Evolutionary conservation across 2,329 filamentous ascomycete genomes (phyloP).

Genomic region (Dothiorella sarmentorum): DNA sequence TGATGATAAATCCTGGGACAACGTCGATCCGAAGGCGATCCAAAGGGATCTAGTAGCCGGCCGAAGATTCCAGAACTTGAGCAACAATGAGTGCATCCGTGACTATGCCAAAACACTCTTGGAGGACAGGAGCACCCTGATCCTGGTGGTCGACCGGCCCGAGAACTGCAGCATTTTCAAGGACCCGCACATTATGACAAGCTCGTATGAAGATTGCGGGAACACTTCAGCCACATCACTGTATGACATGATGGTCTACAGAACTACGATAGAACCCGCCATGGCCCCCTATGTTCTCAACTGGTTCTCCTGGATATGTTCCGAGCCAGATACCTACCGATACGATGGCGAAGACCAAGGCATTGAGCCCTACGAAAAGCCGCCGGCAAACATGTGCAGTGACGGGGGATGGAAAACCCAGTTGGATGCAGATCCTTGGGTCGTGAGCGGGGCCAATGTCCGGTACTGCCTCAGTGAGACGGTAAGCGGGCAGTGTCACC

Average conservation of each 20-base stretch:
- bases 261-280: not conserved
- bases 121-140: not conserved
- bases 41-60: not conserved
- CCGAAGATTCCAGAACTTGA: not conserved
- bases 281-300: not conserved
- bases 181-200: not conserved
- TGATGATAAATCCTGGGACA: not conserved
- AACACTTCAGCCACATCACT: not conserved
- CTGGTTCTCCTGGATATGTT: conserved; percentile 3
- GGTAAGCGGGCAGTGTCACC: not conserved
- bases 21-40: not conserved
- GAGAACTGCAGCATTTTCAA: not conserved
- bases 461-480: not conserved
- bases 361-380: not conserved
- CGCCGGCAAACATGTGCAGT: not conserved
- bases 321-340: not conserved
- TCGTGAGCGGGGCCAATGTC: not conserved
- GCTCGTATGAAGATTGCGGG: not conserved
- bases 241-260: not conserved
- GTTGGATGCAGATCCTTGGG: not conserved
- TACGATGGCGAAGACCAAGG: not conserved
- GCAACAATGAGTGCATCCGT: not conserved
- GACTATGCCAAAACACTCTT: not conserved
- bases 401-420: not conserved
- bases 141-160: not conserved